phyloP scores from a whole-genome alignment of 2,329 filamentous ascomycete genomes.

The Fusarium algeriense region DNA sequence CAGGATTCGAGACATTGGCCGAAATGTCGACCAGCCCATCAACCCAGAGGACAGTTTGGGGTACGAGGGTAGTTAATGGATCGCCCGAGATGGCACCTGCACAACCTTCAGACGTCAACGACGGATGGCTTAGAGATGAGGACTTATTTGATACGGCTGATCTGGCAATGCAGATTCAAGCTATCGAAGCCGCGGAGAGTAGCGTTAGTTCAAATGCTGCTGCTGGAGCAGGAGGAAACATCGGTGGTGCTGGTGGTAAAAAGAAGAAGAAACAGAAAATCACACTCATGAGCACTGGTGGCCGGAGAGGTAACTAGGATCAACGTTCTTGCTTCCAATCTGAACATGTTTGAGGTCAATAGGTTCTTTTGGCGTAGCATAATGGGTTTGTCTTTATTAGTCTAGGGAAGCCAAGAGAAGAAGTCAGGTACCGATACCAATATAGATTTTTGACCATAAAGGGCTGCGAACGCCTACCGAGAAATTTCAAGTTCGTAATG shows the following conservation, averaged over 20 bases:
- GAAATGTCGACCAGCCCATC: constrained; percentile 86
- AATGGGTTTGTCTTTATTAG: background rate
- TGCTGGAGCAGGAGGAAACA: constrained; percentile 26
- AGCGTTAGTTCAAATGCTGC: constrained; percentile 35
- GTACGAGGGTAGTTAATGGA: constrained; percentile 77
- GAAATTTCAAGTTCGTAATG: background rate
- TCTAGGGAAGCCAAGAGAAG: constrained; percentile 4
- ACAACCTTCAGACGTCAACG: constrained; percentile 60
- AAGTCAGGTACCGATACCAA: constrained; percentile 2
- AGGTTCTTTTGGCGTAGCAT: constrained; percentile 6
- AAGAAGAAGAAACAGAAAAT: constrained; percentile 82
- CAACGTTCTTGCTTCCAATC: constrained; percentile 8
- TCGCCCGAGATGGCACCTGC: constrained; percentile 66
- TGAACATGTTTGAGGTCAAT: background rate
- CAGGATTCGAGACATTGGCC: constrained; percentile 76
- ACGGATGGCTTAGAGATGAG: constrained; percentile 90
- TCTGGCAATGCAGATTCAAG: constrained; percentile 69
- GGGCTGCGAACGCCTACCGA: no score
- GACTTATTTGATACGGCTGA: constrained; percentile 75
- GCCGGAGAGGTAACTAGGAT: constrained; percentile 59
- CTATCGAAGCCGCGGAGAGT: constrained; percentile 58
- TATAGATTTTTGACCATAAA: background rate
- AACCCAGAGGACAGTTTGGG: constrained; percentile 87
- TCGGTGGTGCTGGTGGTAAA: constrained; percentile 58
- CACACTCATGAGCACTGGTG: constrained; percentile 76